These are phyloP conservation scores for Mortierella sp. DNA, from an alignment of 371 early-diverging fungal genomes.

Conservation along the genomic window DNA sequence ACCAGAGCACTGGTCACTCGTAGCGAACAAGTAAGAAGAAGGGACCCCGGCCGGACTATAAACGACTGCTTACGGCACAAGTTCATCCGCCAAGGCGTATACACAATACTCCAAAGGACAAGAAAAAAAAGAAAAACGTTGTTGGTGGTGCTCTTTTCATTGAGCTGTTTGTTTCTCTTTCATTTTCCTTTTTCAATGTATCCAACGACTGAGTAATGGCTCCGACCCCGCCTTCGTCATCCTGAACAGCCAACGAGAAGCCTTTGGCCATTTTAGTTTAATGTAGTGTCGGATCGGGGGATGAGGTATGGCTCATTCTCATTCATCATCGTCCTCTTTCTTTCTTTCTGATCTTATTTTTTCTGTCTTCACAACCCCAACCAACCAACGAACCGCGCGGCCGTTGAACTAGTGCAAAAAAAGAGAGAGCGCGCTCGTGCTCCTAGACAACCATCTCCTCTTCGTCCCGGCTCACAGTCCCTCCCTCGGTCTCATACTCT, in stretches of 20 bases:
- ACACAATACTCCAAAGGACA: not conserved
- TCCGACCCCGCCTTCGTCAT: not conserved
- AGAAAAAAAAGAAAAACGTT: not conserved
- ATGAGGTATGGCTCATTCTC: not conserved
- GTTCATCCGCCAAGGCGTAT: not conserved
- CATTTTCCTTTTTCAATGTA: not conserved
- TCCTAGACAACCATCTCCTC: not conserved
- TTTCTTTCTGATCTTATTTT: not conserved
- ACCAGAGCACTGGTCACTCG: not conserved
- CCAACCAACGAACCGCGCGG: constrained; percentile 2
- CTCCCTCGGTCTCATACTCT: not conserved
- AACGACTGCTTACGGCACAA: not conserved
- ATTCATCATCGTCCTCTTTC: not conserved
- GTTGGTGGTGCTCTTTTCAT: not conserved
- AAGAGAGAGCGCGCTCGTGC: constrained; percentile 5
- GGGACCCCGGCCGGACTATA: not conserved
- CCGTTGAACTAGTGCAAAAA: not conserved
- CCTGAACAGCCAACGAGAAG: not conserved
- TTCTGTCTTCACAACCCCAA: not conserved
- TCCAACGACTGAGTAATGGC: not conserved
- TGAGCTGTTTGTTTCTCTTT: constrained; percentile 12
- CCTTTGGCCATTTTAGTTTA: not conserved
- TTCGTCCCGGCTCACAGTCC: not conserved
- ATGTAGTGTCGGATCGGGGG: not conserved
- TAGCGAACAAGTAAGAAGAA: not conserved